Base-by-base conservation (phyloP, 495 filamentous ascomycete genomes). In the Xylaria cubensis region DNA sequence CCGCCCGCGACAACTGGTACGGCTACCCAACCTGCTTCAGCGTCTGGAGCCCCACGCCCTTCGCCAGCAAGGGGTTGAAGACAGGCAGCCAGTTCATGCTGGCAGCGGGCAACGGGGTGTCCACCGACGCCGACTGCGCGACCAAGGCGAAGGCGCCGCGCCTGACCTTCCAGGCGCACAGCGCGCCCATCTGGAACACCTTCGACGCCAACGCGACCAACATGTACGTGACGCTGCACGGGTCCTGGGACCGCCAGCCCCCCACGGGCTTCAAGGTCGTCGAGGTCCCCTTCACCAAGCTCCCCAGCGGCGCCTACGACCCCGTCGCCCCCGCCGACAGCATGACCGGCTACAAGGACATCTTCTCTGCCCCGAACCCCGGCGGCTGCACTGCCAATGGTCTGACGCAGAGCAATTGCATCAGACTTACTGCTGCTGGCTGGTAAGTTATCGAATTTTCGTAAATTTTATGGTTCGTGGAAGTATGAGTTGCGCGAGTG, bases 21-120 rank as follows among this genome's bases (percentile, higher is more conserved):
- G 90, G 91, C 19, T 93, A 93, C 76, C 91, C 91, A n/a, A 83
- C 82, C n/a, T 93, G 91, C 80, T 90, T 89, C 74, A 78, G 90
- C 1, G 87, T 88, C 17, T 92, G 90, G 90, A 82, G 87, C 72
- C 81, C 85, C 0, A 74, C 74, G 56, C 78, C 74, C 67, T 87
- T 88, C 48, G 48, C 82, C 67, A 78, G 78, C 69, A 78, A 77
- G 2, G 76, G 73, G 44, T 74, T 89, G 72, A 80, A 84, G 74
- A 84, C 85, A 19, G 88, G 88, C 32, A 75, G 67, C 41, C 87
- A 89, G 72, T 88, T 90, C 75, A 82, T 83, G 0, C 55, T 86
- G 13, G 55, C 69, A n/a, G 55, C 81, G 1, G 84, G 83, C 42
- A 88, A 84, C 75, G 71, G 59, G 51, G 82, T 83, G 5, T 82